Evolutionary conservation across 169 alveolate species (phyloP).

Genomic region (Plasmodium inui): DNA sequence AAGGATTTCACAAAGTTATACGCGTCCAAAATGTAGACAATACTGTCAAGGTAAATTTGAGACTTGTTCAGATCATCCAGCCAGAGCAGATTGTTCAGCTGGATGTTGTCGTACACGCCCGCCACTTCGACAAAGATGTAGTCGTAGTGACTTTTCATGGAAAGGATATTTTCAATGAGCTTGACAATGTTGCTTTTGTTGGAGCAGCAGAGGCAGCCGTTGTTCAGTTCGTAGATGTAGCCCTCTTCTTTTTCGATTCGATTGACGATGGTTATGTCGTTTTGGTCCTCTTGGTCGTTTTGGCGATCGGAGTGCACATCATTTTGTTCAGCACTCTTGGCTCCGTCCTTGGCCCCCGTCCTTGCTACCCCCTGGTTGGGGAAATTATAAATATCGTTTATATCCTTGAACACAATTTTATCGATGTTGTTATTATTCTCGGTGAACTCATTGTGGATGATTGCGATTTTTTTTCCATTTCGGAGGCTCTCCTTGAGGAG

Average conservation of each 20-base stretch:
- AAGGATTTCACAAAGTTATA: slow-evolving; percentile 35
- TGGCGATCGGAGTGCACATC: neutral
- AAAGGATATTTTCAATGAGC: slow-evolving; percentile 56
- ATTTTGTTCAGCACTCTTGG: neutral
- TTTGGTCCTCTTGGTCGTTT: neutral
- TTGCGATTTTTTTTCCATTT: slow-evolving; percentile 64
- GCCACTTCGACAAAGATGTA: slow-evolving; percentile 69
- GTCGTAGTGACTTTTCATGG: slow-evolving; percentile 53
- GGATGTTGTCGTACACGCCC: slow-evolving; percentile 64
- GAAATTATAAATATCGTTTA: slow-evolving; percentile 70
- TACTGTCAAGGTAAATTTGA: slow-evolving; percentile 70
- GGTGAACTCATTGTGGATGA: slow-evolving; percentile 72
- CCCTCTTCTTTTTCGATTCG: slow-evolving; percentile 71
- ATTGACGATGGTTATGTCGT: slow-evolving; percentile 36
- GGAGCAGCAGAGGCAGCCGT: slow-evolving; percentile 74
- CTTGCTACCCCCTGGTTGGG: no score
- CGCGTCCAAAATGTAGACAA: slow-evolving; percentile 47
- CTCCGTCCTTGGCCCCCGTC: neutral
- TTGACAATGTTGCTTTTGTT: slow-evolving; percentile 72
- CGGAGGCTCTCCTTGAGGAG: slow-evolving; percentile 36
- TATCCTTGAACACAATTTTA: slow-evolving; percentile 70
- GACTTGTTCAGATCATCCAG: slow-evolving; percentile 68
- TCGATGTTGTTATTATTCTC: slow-evolving; percentile 69
- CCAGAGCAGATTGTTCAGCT: slow-evolving; percentile 65
- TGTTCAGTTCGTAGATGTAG: slow-evolving; percentile 67